Evolutionary conservation across 305 asterid genomes (phyloP).

Genomic region (Euphrasia arctica): DNA sequence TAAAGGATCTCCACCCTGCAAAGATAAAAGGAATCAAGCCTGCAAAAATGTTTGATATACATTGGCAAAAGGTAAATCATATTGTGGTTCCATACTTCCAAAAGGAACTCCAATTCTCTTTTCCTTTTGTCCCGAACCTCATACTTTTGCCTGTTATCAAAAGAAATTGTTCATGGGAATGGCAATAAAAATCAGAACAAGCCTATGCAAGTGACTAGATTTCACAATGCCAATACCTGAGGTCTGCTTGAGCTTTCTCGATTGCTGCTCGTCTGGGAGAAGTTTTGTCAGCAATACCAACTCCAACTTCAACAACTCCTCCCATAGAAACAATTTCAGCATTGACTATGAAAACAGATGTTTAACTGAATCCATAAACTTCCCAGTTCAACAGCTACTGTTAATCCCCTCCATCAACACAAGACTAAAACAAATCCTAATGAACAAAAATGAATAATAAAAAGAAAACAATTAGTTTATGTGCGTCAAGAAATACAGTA

Average conservation of each 20-base stretch:
- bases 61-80: slow-evolving; percentile 27
- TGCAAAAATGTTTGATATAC: slow-evolving; percentile 27
- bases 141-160: slow-evolving; percentile 72
- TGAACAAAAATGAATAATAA: slow-evolving; percentile 19
- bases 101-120: slow-evolving; percentile 94
- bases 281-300: slow-evolving; percentile 59
- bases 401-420: slow-evolving; percentile 41
- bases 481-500: slow-evolving; percentile 5
- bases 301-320: slow-evolving; percentile 83
- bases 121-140: slow-evolving; percentile 77
- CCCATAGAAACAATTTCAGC: slow-evolving; percentile 96
- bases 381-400: slow-evolving; percentile 51
- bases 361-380: slow-evolving; percentile 65
- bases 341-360: slow-evolving; percentile 49
- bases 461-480: slow-evolving; percentile 2
- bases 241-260: slow-evolving; percentile 82
- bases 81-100: slow-evolving; percentile 60
- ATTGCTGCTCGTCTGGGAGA: slow-evolving; percentile 68
- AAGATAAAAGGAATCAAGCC: slow-evolving; percentile 26
- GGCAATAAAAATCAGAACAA: slow-evolving; percentile 18
- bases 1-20: slow-evolving; percentile 94
- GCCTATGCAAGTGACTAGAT: slow-evolving; percentile 13
- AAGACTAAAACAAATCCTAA: slow-evolving; percentile 34
- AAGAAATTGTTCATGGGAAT: slow-evolving; percentile 27
- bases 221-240: slow-evolving; percentile 54